phyloP scores from a whole-genome alignment of 1,284 basidiomycete species.

The Naganishia liquefaciens region DNA sequence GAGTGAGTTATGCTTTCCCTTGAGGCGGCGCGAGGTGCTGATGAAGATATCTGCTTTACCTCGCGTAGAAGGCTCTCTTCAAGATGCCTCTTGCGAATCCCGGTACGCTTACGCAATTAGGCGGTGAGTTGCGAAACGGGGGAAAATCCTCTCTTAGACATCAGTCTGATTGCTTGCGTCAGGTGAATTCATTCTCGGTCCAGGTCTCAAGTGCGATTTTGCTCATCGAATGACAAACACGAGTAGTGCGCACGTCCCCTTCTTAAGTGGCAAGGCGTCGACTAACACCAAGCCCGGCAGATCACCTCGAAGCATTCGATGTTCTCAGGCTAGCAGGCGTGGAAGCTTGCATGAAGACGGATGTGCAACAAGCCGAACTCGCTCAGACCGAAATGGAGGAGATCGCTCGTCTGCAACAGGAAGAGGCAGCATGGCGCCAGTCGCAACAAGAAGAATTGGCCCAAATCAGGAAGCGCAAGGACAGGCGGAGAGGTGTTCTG shows the following conservation, averaged over 20 bases:
- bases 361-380: slow-evolving; percentile 36
- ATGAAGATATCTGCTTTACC: neutral
- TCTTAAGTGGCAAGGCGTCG: no score
- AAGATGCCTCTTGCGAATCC: slow-evolving; percentile 45
- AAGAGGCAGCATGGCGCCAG: slow-evolving; percentile 43
- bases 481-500: slow-evolving; percentile 38
- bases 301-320: slow-evolving; percentile 53
- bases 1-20: slow-evolving; percentile 36
- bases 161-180: no score
- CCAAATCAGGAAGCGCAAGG: slow-evolving; percentile 41
- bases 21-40: neutral
- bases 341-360: slow-evolving; percentile 36
- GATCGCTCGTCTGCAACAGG: slow-evolving; percentile 39
- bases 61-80: slow-evolving; percentile 44
- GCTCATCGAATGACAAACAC: slow-evolving; percentile 53
- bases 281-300: slow-evolving; percentile 30
- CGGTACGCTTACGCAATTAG: slow-evolving; percentile 49
- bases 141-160: slow-evolving; percentile 46
- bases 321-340: slow-evolving; percentile 44
- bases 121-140: slow-evolving; percentile 36
- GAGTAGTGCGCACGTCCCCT: slow-evolving; percentile 38
- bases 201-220: slow-evolving; percentile 48
- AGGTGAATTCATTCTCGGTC: slow-evolving; percentile 35
- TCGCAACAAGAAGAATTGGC: slow-evolving; percentile 42
- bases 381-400: slow-evolving; percentile 39